Base-by-base conservation (phyloP, 495 filamentous ascomycete genomes). In the Hypoxylon crocopeplum region DNA sequence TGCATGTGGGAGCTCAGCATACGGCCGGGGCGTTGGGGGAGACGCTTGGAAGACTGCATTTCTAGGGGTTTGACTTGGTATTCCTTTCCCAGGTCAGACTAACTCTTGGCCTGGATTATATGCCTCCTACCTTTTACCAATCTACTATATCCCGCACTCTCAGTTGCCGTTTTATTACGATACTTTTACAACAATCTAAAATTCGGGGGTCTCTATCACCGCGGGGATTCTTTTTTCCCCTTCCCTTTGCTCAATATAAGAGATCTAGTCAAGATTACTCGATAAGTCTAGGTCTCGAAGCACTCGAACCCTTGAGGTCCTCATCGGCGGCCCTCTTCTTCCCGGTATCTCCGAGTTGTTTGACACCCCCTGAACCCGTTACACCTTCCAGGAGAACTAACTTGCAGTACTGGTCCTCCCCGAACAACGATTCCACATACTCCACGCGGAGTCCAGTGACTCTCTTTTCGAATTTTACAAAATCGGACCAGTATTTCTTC, bases 21-120 rank as follows among this genome's bases (percentile, higher is more conserved):
- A 17, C 44, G 37, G 34, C 13, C 50, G 49, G 53, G 41, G 52
- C 52, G 49, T 48, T 48, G 42, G 36, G 32, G 44, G 13, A 25
- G 5, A n/a, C n/a, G n/a, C n/a, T n/a, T n/a, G n/a, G n/a, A n/a
- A n/a, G n/a, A n/a, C n/a, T n/a, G n/a, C n/a, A n/a, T n/a, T n/a
- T n/a, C n/a, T n/a, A n/a, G n/a, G n/a, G n/a, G n/a, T n/a, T n/a
- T n/a, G n/a, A n/a, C n/a, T n/a, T n/a, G n/a, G n/a, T n/a, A n/a
- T n/a, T n/a, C n/a, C n/a, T n/a, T n/a, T n/a, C n/a, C n/a, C n/a
- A n/a, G n/a, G n/a, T n/a, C n/a, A n/a, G n/a, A n/a, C n/a, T n/a
- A n/a, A n/a, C n/a, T n/a, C n/a, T n/a, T n/a, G n/a, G n/a, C n/a
- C n/a, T n/a, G n/a, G n/a, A n/a, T n/a, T n/a, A n/a, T n/a, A n/a